These are phyloP conservation scores for Phytophthora sansomeana DNA, from an alignment of 352 stramenopile genomes.

Conservation along the genomic window DNA sequence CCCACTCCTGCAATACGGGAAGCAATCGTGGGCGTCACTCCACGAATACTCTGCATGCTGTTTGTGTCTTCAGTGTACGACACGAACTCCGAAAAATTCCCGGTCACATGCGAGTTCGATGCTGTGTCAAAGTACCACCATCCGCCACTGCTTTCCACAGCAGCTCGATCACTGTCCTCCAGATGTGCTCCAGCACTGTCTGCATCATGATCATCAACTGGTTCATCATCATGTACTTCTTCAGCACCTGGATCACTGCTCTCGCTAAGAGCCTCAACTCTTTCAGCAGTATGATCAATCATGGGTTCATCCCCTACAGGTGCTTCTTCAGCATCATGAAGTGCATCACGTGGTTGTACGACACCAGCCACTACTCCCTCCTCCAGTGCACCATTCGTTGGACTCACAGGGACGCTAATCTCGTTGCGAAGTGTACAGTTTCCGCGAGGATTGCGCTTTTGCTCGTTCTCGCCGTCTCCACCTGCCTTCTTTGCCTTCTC, in stretches of 20 bases:
- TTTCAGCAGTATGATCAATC: no score
- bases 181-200: no score
- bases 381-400: background rate
- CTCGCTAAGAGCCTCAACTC: no score
- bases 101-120: slow-evolving; percentile 9
- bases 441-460: background rate
- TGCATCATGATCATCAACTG: no score
- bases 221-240: background rate
- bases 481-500: background rate
- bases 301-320: no score
- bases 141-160: background rate
- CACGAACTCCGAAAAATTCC: background rate
- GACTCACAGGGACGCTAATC: no score
- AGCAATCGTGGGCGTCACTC: background rate
- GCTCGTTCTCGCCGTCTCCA: background rate
- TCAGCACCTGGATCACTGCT: no score
- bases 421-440: background rate
- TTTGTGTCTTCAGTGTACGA: background rate
- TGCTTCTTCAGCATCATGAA: no score
- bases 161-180: background rate
- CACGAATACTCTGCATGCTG: background rate
- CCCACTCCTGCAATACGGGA: background rate
- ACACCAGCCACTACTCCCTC: background rate
- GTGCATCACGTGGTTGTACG: no score
- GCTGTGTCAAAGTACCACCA: slow-evolving; percentile 12